These are phyloP conservation scores for Penicillium occitanis DNA, from an alignment of 2,329 filamentous ascomycete genomes.

Conservation along the genomic window DNA sequence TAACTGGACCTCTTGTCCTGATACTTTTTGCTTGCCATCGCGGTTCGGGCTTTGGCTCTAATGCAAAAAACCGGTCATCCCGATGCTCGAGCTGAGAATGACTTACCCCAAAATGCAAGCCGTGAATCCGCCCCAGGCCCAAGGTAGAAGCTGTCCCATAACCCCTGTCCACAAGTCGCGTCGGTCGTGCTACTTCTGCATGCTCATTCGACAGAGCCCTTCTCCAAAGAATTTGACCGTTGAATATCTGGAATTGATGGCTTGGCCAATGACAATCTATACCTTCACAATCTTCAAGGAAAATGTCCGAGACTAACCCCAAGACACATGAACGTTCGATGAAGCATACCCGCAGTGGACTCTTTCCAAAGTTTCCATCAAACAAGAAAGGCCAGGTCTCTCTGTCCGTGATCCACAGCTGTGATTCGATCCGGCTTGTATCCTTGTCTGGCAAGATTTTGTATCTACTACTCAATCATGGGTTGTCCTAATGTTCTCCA, in stretches of 20 bases:
- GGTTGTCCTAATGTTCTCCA: neutral
- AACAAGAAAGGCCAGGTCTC: neutral
- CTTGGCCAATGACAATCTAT: constrained; percentile 10
- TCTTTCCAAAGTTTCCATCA: neutral
- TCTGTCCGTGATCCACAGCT: constrained; percentile 4
- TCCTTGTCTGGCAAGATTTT: neutral
- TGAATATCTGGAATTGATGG: constrained; percentile 8
- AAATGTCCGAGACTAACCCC: neutral
- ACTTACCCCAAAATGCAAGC: neutral
- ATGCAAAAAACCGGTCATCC: neutral
- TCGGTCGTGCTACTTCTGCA: constrained; percentile 14
- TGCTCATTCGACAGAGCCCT: constrained; percentile 17
- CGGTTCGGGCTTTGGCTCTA: neutral
- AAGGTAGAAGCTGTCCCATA: neutral
- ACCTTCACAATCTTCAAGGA: neutral
- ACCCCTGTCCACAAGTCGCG: constrained; percentile 14
- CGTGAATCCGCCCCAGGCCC: constrained; percentile 16
- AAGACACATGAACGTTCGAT: neutral
- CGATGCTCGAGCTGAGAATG: constrained; percentile 5
- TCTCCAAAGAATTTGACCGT: constrained; percentile 10
- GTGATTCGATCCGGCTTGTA: constrained; percentile 4
- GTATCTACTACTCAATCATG: neutral
- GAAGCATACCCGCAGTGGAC: constrained; percentile 2
- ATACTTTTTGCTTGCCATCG: neutral
- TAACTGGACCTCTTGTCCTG: neutral